Evolutionary conservation across 208 protist species (phyloP), one percentile per base, ranked within the genome.

Genomic region (Wallacemonas sp.): DNA sequence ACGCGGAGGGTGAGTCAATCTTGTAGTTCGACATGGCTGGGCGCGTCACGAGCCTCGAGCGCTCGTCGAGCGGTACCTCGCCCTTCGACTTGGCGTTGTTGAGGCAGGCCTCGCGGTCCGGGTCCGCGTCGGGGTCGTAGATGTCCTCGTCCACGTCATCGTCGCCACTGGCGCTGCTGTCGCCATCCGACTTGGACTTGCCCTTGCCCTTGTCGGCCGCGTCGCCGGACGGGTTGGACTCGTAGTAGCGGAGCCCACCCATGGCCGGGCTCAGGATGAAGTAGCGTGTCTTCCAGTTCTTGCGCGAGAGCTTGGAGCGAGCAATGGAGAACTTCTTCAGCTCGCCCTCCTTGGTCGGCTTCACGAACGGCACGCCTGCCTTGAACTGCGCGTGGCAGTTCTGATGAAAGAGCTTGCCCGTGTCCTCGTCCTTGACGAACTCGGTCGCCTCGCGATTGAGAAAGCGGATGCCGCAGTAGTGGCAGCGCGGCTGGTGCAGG

Each of bases 251-350:
- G 31, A 80, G 74, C 12, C 76, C 73, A 14, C 57, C 65, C 26
- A 67, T 49, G 12, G 64, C 57, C 1, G 76, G 67, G 45, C 49
- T 65, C 0, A 82, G 64, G 3, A 79, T 61, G 39, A 86, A 86
- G 67, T 65, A 83, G 23, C 76, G 72, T 54, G 52, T 63, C 76
- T 81, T 82, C 76, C 76, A 80, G 68, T 86, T 79, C 38, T 81
- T 61, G n/a, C 64, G 65, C 41, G 74, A 73, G 11, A 84, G 32
- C 65, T 70, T 81, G 31, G 66, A 74, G 25, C 80, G 76, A 3
- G 70, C 76, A 41, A 86, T 82, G 16, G 76, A 67, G 48, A 74
- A 79, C 74, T 82, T 86, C 49, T 65, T 65, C 64, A 77, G 68
- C 28, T 70, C 33, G 39, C 80, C 70, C 46, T 78, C 77, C 39